Percentiles rank a stretch among this genome's conserved stretches.
Conservation (phyloP, 345 rosid genomes). For the Corymbia maculata region DNA sequence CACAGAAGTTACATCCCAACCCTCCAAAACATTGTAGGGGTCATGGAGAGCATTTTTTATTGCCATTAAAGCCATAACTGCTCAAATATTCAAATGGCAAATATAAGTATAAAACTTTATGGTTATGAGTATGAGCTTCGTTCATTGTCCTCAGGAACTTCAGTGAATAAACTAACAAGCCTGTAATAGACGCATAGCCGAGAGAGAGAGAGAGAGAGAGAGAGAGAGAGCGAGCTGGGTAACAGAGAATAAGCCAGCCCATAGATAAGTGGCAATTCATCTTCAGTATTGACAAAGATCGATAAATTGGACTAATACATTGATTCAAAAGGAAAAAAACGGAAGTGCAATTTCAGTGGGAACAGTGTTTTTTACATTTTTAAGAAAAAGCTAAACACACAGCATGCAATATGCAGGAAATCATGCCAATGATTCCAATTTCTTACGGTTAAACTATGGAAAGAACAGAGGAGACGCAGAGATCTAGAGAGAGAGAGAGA, state of each 20-base stretch:
- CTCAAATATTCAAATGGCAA: slow-evolving; percentile 17
- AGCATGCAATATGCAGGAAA: neutral
- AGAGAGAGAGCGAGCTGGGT: neutral
- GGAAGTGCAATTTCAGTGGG: neutral
- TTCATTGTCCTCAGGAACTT: neutral
- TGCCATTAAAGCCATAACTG: slow-evolving; percentile 91
- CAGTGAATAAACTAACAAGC: neutral
- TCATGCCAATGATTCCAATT: neutral
- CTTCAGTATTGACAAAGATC: neutral
- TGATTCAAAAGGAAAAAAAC: neutral
- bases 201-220: neutral
- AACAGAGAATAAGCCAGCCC: neutral
- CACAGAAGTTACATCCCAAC: slow-evolving; percentile 94
- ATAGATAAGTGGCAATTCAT: neutral
- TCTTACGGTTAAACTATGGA: neutral
- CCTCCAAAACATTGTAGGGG: slow-evolving; percentile 85
- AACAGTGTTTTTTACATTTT: neutral
- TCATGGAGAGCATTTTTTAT: slow-evolving; percentile 72
- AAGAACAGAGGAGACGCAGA: neutral
- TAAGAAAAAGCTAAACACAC: neutral
- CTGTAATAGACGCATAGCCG: neutral
- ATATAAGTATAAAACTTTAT: neutral
- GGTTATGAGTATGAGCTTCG: neutral
- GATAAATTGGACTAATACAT: neutral
- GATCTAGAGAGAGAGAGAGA: neutral